Base-by-base conservation (phyloP, 306 rosid genomes). In the Prunus kanzakura region DNA sequence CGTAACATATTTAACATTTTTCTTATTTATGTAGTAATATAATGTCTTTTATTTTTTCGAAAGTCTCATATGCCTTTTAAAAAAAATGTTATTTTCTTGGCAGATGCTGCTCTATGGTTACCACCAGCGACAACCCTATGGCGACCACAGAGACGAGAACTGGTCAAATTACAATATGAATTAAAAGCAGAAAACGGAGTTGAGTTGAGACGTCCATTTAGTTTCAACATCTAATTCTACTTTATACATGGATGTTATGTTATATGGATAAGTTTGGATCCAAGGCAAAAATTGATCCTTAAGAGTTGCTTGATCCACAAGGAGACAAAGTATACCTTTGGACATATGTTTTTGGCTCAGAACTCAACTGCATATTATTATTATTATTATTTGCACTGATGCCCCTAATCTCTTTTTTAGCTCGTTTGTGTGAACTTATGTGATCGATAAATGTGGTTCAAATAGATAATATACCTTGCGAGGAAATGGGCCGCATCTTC, bases 281-380 rank as follows among this genome's bases (percentile, higher is more conserved):
- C 22, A 52, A 32, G 72, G 73, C 49, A 50, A 43, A 58, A 38
- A 38, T 46, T 35, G 61, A 77, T 79, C 49, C 69, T 35, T n/a
- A 71, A 46, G 76, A 63, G 73, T 61, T 60, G 67, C 69, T 27
- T 50, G 83, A 71, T 82, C 81, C 83, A 78, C 81, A 67, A 75
- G 79, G 27, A 30, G 67, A 80, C 71, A 50, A 41, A 52, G 10
- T 67, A 64, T 29, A 52, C 73, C 49, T 65, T 74, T 81, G 86
- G 87, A 83, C 78, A 35, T 74, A 76, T 57, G 35, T 76, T 29
- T 72, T 79, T 81, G 84, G 78, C 56, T 52, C 16, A 41, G 30
- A 50, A 64, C 67, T 38, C 74, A 55, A 47, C 68, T 72, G 74
- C 25, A 54, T 69, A 75, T 38, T 38, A 38, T 57, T 14, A 51